A percentile compares a stretch with the other conserved stretches of the same genome.
These are phyloP conservation scores for Panicum hallii DNA, from an alignment of 202 grass and related monocot species.

Conservation along the genomic window DNA sequence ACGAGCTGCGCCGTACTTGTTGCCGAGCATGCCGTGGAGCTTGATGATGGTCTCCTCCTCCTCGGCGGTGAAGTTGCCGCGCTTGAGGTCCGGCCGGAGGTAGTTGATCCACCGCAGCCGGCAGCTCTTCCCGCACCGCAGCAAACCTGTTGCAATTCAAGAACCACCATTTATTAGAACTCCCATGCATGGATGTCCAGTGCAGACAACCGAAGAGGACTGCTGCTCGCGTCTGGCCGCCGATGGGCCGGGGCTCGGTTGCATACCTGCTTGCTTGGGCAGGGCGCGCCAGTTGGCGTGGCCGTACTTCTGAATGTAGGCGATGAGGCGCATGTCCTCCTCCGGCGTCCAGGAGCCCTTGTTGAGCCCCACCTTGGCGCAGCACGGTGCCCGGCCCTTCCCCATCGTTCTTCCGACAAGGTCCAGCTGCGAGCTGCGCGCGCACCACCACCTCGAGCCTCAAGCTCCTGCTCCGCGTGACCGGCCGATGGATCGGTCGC, in stretches of 20 bases:
- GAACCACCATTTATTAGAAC: background rate
- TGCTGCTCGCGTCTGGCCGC: background rate
- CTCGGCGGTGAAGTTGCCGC: slow-evolving; percentile 76
- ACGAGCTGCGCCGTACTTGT: slow-evolving; percentile 50
- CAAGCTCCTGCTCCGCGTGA: background rate
- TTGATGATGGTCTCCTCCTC: slow-evolving; percentile 74
- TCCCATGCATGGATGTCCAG: background rate
- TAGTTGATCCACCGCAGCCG: slow-evolving; percentile 98
- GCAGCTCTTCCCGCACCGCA: slow-evolving; percentile 94
- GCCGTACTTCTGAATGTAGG: slow-evolving; percentile 74
- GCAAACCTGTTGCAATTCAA: slow-evolving; percentile 27
- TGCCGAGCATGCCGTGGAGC: slow-evolving; percentile 74
- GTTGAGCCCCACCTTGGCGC: slow-evolving; percentile 83
- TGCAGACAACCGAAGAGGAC: background rate
- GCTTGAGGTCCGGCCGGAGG: slow-evolving; percentile 82
- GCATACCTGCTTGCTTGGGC: slow-evolving; percentile 80
- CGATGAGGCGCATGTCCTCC: slow-evolving; percentile 77
- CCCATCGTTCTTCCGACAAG: slow-evolving; percentile 46
- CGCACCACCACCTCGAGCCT: background rate
- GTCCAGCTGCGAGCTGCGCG: too few relatives aligned
- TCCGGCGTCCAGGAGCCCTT: slow-evolving; percentile 81
- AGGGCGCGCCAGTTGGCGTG: slow-evolving; percentile 83
- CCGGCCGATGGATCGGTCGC: background rate
- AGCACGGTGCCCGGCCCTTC: slow-evolving; percentile 80
- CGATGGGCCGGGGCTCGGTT: background rate